Evolutionary conservation across 495 filamentous ascomycete species (phyloP).

Genomic region (Penicillium odoratum): DNA sequence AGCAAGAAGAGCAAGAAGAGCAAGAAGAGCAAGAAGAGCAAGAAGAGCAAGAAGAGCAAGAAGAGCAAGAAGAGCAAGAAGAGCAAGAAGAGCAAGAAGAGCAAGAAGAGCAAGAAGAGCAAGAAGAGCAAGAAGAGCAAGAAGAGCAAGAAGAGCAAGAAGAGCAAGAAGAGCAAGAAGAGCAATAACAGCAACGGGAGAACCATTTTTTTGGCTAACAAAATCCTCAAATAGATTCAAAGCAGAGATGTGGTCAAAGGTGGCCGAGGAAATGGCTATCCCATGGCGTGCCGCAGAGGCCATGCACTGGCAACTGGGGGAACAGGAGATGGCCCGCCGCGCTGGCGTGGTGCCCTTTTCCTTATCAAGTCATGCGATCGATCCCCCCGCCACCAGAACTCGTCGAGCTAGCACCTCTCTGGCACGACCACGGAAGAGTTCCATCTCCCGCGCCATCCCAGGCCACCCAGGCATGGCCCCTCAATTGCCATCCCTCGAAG

Average conservation of each 20-base stretch:
- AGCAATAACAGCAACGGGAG: too few relatives aligned
- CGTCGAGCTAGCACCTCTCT: conserved; percentile 48
- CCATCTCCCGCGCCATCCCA: conserved; percentile 37
- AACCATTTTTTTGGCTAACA: conserved; percentile 7
- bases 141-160: neutral
- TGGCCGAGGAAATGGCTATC: conserved; percentile 92
- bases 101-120: too few relatives aligned
- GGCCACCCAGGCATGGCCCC: conserved; percentile 35
- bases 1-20: too few relatives aligned
- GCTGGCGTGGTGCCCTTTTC: conserved; percentile 83
- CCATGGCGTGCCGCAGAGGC: conserved; percentile 95
- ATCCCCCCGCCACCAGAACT: conserved; percentile 49
- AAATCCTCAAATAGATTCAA: conserved; percentile 68
- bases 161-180: too few relatives aligned
- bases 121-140: neutral
- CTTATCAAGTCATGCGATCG: conserved; percentile 59
- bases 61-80: neutral
- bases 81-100: neutral
- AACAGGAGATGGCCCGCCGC: conserved; percentile 86
- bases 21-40: neutral
- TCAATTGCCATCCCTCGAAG: conserved; percentile 47
- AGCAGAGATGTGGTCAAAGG: conserved; percentile 92
- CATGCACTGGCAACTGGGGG: conserved; percentile 97
- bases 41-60: too few relatives aligned
- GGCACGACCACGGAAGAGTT: conserved; percentile 45